A percentile compares a stretch with the other conserved stretches of the same genome.
These are phyloP conservation scores for Aphanomyces euteiches DNA, from an alignment of 352 stramenopile genomes.

Conservation along the genomic window DNA sequence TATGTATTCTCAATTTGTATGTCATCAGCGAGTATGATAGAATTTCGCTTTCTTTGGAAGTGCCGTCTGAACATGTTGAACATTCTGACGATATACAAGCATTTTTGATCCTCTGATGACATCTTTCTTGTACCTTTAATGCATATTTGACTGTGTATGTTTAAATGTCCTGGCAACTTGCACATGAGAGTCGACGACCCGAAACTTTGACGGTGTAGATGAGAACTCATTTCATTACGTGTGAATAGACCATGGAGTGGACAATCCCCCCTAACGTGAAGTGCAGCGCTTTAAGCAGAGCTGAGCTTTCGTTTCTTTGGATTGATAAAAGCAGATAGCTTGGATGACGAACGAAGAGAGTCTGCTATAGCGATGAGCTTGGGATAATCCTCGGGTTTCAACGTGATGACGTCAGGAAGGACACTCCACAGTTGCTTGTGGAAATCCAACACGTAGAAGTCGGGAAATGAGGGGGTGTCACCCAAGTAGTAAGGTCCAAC, in stretches of 20 bases:
- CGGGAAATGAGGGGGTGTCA: conserved; percentile 40
- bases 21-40: conserved; percentile 30
- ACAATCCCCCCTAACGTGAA: too few relatives aligned
- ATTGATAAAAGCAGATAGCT: conserved; percentile 5
- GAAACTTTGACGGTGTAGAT: too few relatives aligned
- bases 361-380: not conserved
- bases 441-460: conserved; percentile 44
- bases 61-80: conserved; percentile 33
- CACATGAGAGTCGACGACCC: not conserved
- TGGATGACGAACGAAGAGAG: not conserved
- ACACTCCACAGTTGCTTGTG: conserved; percentile 13
- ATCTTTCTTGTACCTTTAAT: not conserved
- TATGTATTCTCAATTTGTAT: conserved; percentile 6
- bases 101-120: conserved; percentile 27
- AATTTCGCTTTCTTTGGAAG: conserved; percentile 31
- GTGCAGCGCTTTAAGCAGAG: not conserved
- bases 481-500: conserved; percentile 49
- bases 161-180: not conserved
- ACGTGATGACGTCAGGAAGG: not conserved
- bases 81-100: conserved; percentile 29
- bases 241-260: too few relatives aligned
- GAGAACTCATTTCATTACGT: too few relatives aligned
- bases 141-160: not conserved
- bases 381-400: not conserved
- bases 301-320: conserved; percentile 11